Evolutionary conservation across 768 basidiomycete genomes (phyloP), one percentile per base, ranked within the genome.

Genomic region (Sarcomyxa edulis): DNA sequence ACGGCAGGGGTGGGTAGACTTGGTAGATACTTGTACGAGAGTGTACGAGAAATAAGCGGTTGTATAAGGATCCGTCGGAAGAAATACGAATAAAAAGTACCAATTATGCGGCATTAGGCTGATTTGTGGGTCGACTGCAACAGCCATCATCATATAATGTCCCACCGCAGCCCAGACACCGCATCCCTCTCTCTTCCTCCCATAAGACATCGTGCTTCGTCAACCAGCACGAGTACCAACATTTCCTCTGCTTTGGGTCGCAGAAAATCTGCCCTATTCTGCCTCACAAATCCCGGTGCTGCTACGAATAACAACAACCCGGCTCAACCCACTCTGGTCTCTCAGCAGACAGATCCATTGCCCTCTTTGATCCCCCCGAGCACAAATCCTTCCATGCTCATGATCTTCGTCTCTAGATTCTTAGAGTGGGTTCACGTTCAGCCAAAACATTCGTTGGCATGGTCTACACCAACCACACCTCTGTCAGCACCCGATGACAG

Each of bases 211-310:
- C 12, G 20, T 27, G 2, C 31, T 55, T 74, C 48, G 56, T 60
- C 47, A 64, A 76, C 40, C 69, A 79, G 34, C 78, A 75, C 28
- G 66, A 75, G 41, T 68, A 76, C 43, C 71, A 73, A 11, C 77
- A 75, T 7, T 65, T 64, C 42, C 72, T 71, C 11, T 68, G 64
- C 60, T 77, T 32, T 58, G 66, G 35, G 20, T 45, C 28, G n/a
- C n/a, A n/a, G n/a, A n/a, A n/a, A 37, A 42, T 23, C 55, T 58
- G 38, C 20, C 43, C 53, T 34, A 40, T 46, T 43, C 23, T 39
- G 7, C 29, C 35, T 51, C 49, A 30, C 49, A 46, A 29, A 19
- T 28, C 32, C 46, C 4, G 46, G 51, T 37, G 39, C 38, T 43
- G 9, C 21, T 33, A 10, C 48, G 42, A 16, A 23, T 27, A 22